phyloP scores from a whole-genome alignment of 129 eudicot species.

The Flaveria brownii region DNA sequence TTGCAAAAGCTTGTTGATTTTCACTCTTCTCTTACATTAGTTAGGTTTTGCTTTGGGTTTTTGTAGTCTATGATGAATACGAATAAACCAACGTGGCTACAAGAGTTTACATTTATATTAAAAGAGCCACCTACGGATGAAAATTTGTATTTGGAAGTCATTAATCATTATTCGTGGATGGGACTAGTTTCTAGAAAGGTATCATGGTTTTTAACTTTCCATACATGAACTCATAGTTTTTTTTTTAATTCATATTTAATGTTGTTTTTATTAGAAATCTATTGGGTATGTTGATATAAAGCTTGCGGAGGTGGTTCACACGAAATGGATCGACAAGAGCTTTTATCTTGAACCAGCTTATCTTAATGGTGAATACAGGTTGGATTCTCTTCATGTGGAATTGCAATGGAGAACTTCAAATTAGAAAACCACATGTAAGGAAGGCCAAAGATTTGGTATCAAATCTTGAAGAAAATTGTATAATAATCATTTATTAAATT shows the following conservation, averaged over 20 bases:
- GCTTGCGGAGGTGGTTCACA: conserved; percentile 52
- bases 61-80: conserved; percentile 55
- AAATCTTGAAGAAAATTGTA: too few relatives aligned
- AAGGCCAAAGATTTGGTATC: too few relatives aligned
- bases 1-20: background rate
- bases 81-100: conserved; percentile 63
- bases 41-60: background rate
- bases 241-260: background rate
- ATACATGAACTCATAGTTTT: background rate
- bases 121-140: conserved; percentile 59
- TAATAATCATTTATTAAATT: too few relatives aligned
- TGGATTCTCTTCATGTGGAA: background rate
- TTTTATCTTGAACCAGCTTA: background rate
- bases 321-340: conserved; percentile 53
- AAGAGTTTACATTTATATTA: conserved; percentile 59
- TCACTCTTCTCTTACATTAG: background rate
- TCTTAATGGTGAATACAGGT: background rate
- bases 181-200: conserved; percentile 43
- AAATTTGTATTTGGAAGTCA: conserved; percentile 53
- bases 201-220: background rate
- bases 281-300: conserved; percentile 53
- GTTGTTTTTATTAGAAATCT: conserved; percentile 41
- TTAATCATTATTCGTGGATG: conserved; percentile 48
- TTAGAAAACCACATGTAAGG: background rate
- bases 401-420: background rate